Evolutionary conservation across 352 stramenopile species (phyloP), one percentile per base, ranked within the genome.

Genomic region (Phytopythium sindhum): DNA sequence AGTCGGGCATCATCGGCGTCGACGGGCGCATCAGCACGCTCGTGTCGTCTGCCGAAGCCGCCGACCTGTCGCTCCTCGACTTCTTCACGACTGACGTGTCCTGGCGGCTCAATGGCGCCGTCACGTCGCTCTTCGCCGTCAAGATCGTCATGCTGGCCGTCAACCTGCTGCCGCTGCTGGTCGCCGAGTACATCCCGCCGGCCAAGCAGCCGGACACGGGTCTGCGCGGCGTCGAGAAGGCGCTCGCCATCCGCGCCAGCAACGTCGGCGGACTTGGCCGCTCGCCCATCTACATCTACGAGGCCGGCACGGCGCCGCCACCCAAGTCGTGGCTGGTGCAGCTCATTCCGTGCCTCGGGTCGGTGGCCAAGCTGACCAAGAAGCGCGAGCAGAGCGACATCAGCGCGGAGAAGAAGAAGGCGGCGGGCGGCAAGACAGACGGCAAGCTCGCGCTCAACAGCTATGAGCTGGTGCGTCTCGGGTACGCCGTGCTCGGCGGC

Each of bases 91-190:
- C 63, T 8, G 59, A 69, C 54, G 54, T 72, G 28, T 65, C 66
- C 0, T 57, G 77, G 11, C 67, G 63, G 0, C 58, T 88, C 35
- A 61, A 74, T 39, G 78, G 72, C 29, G 67, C 60, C 63, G 53
- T 79, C 57, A 44, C n/a, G 14, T 50, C 72, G 57, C 66, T 84
- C 15, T 77, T 81, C n/a, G n/a, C 56, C n/a, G 48, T 81, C 42
- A 87, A 87, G 50, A 21, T 85, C n/a, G 63, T 57, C 19, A 24
- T 83, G 29, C 61, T 85, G 15, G 66, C 44, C 0, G 33, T 83
- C 57, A 84, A 78, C 44, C 48, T 75, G 0, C 29, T 82, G 35
- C 73, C 74, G 29, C 48, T 87, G 2, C 19, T 77, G 5, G 54
- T 84, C 4, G 68, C 63, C 24, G 58, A 44, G 2, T 66, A 75